These are phyloP conservation scores for Candida namnaoensis DNA, from an alignment of 805 yeast genomes.

Conservation along the genomic window DNA sequence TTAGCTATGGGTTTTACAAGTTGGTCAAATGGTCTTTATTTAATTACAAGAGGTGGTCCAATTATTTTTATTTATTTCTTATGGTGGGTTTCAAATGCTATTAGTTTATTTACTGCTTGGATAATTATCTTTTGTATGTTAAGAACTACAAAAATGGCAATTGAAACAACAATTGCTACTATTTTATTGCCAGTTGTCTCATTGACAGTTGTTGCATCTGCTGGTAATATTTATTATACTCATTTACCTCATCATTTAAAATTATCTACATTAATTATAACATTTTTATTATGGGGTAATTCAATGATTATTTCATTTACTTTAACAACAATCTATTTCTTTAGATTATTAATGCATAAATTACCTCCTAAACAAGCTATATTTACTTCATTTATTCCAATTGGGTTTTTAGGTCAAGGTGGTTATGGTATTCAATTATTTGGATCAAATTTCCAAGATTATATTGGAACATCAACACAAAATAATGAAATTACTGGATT, in stretches of 20 bases:
- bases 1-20: slow-evolving; percentile 75
- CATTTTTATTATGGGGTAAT: slow-evolving; percentile 58
- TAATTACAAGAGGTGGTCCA: slow-evolving; percentile 25
- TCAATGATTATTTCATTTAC: slow-evolving; percentile 56
- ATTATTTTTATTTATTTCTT: slow-evolving; percentile 44
- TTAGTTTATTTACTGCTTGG: slow-evolving; percentile 55
- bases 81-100: slow-evolving; percentile 64
- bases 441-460: slow-evolving; percentile 32
- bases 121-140: slow-evolving; percentile 38
- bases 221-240: slow-evolving; percentile 49
- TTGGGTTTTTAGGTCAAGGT: slow-evolving; percentile 86
- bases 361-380: slow-evolving; percentile 47
- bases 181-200: slow-evolving; percentile 73
- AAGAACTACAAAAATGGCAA: slow-evolving; percentile 22
- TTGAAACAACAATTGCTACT: slow-evolving; percentile 41
- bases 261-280: slow-evolving; percentile 42
- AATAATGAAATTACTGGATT: slow-evolving; percentile 17
- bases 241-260: slow-evolving; percentile 37
- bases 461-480: slow-evolving; percentile 13
- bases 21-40: slow-evolving; percentile 46
- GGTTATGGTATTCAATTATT: slow-evolving; percentile 54
- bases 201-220: slow-evolving; percentile 63
- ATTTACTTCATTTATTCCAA: slow-evolving; percentile 66
- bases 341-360: slow-evolving; percentile 49
- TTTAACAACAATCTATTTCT: slow-evolving; percentile 46